phyloP scores from a whole-genome alignment of 345 rosid genomes.

The Excoecaria agallocha region DNA sequence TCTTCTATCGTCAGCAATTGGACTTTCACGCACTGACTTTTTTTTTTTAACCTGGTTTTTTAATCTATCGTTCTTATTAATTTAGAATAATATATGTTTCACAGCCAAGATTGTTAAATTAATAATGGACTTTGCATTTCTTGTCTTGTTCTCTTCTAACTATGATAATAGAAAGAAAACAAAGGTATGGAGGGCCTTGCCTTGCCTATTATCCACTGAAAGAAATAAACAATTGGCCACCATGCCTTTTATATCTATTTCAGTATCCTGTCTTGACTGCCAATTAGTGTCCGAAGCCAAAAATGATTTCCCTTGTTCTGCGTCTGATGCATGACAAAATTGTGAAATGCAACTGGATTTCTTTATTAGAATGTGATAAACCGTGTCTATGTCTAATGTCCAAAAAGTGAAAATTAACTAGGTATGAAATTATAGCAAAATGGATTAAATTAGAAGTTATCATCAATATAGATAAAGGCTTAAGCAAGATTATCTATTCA shows the following conservation, averaged over 20 bases:
- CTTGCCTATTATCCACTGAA: not conserved
- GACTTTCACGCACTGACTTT: not conserved
- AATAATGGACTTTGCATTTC: not conserved
- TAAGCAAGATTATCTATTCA: not conserved
- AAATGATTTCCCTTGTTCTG: too few relatives aligned
- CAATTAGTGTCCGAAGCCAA: too few relatives aligned
- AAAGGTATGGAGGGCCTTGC: not conserved
- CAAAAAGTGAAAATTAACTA: not conserved
- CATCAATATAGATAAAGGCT: constrained; percentile 8
- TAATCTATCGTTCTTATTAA: not conserved
- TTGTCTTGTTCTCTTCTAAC: not conserved
- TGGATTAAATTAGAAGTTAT: constrained; percentile 17
- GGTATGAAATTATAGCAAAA: constrained; percentile 3
- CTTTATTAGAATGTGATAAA: too few relatives aligned
- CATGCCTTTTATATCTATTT: too few relatives aligned
- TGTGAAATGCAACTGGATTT: too few relatives aligned
- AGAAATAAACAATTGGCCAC: not conserved
- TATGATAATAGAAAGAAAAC: too few relatives aligned
- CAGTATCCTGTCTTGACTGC: too few relatives aligned
- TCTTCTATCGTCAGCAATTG: constrained; percentile 3
- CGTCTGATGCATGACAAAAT: too few relatives aligned
- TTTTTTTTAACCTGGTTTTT: not conserved
- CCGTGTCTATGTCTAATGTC: not conserved
- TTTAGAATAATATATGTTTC: not conserved
- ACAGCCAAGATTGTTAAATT: not conserved